Conservation (phyloP, 108 stramenopile species). For the Fragilaria radians region DNA sequence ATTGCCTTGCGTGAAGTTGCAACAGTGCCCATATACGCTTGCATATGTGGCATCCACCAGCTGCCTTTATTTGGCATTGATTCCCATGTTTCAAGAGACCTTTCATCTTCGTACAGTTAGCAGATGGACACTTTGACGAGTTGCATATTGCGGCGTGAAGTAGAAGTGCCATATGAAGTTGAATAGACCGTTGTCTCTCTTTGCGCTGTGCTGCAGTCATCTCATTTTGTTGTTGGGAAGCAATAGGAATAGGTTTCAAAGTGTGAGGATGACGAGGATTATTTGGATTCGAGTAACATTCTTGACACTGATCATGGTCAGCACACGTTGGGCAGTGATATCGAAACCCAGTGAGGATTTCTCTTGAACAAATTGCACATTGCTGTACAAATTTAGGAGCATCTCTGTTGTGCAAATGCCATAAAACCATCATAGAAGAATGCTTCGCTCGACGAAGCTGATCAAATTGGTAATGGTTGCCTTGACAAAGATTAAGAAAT, state of each 20-base stretch:
- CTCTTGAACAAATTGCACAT: conserved; percentile 81
- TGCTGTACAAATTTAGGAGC: conserved; percentile 94
- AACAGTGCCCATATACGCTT: conserved; percentile 98
- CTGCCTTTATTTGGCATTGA: conserved; percentile 76
- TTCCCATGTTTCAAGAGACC: conserved; percentile 82
- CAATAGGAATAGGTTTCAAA: conserved; percentile 77
- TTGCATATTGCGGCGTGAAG: conserved; percentile 89
- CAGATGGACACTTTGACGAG: conserved; percentile 77
- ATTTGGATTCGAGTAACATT: conserved; percentile 76
- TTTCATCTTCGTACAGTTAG: conserved; percentile 98
- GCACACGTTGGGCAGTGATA: conserved; percentile 90
- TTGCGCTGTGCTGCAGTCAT: conserved; percentile 89
- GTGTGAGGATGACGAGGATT: conserved; percentile 77
- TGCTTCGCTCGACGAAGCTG: conserved; percentile 96
- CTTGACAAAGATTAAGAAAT: conserved; percentile 83
- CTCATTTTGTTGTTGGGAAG: conserved; percentile 59
- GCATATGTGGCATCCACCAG: conserved; percentile 93
- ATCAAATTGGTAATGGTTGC: conserved; percentile 99
- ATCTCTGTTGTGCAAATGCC: conserved; percentile 96
- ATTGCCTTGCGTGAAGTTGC: conserved; percentile 94
- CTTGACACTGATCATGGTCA: conserved; percentile 91
- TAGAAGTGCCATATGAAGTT: conserved; percentile 95
- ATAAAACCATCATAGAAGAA: conserved; percentile 98
- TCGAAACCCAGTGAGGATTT: conserved; percentile 74
- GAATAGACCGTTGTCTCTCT: conserved; percentile 86